Base-by-base conservation (phyloP, 2,329 filamentous ascomycete species). In the Colletotrichum orchidophilum region DNA sequence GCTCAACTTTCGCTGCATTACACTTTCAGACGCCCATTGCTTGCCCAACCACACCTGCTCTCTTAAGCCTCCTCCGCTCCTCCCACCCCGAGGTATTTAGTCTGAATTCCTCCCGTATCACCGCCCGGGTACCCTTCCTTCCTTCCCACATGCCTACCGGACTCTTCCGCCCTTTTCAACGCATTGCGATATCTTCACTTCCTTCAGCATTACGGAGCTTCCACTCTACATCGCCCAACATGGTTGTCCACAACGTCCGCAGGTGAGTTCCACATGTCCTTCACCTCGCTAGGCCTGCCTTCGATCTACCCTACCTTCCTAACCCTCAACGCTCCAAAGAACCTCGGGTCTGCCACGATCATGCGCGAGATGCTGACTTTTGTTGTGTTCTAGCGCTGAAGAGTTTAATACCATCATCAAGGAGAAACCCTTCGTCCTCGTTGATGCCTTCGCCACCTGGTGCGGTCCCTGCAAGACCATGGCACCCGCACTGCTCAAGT, bases 401-500 rank as follows among this genome's bases (percentile, higher is more conserved):
- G 49, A 52, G 1, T 52, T n/a, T 12, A 52, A 15, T 27, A 77
- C 81, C 35, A 87, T 87, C 68, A 76, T 92, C 71, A 80, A 84
- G 66, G 78, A 84, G 76, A n/a, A 90, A 78, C 87, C 86, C 63
- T 82, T 93, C 74, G 88, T 97, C 76, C 85, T 98, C 72, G 85
- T 98, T 78, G 96, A 98, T 86, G 95, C 91, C 85, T 95, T 93
- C 82, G 95, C 95, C 67, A 90, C 86, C 73, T 98, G 95, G 95
- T 98, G 96, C 86, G 95, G 94, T 72, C 96, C 96, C 72, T 98
- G 96, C 92, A 97, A 95, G 87, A 88, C 91, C 77, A 96, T 98
- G 78, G 90, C 94, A 21, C 96, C 95, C 71, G 83, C 91, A 73
- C 85, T 97, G 69, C 87, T 87, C 76, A 87, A 91, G 88, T 92